phyloP scores from a whole-genome alignment of 1,284 basidiomycete species.

The Cutaneotrichosporon cutaneum region DNA sequence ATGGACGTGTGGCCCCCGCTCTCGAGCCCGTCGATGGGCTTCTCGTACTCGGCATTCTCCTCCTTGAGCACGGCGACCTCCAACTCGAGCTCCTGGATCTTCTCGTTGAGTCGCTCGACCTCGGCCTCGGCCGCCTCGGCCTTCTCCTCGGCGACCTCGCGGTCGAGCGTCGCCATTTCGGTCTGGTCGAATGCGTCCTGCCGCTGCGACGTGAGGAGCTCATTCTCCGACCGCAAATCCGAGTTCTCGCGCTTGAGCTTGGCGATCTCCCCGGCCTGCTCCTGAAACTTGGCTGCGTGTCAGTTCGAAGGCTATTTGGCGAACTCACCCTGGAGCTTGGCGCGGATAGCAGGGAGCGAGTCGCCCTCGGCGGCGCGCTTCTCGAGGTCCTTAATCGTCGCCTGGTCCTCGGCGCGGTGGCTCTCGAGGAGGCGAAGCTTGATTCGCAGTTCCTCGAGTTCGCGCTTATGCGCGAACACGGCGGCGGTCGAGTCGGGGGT shows the following conservation, averaged over 20 bases:
- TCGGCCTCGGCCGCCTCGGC: constrained; percentile 77
- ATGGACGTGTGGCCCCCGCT: constrained; percentile 61
- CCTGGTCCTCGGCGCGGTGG: constrained; percentile 80
- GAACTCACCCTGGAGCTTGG: constrained; percentile 68
- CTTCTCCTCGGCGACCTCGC: constrained; percentile 94
- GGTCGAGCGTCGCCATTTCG: constrained; percentile 93
- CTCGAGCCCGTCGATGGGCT: constrained; percentile 55
- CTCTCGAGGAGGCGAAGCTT: constrained; percentile 82
- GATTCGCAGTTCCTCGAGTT: constrained; percentile 73
- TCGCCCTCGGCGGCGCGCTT: constrained; percentile 77
- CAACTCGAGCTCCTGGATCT: constrained; percentile 74
- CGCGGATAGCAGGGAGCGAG: constrained; percentile 75
- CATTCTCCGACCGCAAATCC: constrained; percentile 64
- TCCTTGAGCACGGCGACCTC: constrained; percentile 76
- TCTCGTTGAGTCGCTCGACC: constrained; percentile 73
- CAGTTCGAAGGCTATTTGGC: not conserved
- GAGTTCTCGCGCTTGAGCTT: constrained; percentile 65
- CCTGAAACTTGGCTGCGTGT: constrained; percentile 68
- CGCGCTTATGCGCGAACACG: constrained; percentile 42
- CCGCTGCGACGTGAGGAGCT: constrained; percentile 63
- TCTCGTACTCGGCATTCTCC: constrained; percentile 55
- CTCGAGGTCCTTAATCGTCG: constrained; percentile 81
- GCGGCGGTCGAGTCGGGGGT: constrained; percentile 23
- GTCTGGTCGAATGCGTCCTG: constrained; percentile 80
- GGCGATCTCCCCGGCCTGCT: constrained; percentile 73